Base-by-base conservation (phyloP, 257 asterid genomes). In the Ligustrum vulgare region DNA sequence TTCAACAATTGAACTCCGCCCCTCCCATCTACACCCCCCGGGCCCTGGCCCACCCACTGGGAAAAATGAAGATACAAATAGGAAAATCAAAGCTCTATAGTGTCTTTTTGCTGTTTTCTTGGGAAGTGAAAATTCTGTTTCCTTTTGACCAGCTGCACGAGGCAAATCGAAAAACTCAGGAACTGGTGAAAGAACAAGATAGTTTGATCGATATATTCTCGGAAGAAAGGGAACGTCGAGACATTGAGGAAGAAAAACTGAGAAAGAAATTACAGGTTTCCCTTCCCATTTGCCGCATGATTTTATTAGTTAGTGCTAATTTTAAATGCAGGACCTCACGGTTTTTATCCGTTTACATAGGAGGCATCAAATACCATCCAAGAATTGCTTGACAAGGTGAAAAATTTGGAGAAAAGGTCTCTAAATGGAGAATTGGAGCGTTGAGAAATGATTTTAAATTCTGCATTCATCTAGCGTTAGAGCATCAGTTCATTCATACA, bases 161-260 rank as follows among this genome's bases (percentile, higher is more conserved):
- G 78, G 80, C 87, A 11, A 83, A 35, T 2, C 68, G 20, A n/a
- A 85, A 85, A 74, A 28, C 83, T 70, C 89, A 87, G 82, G 93
- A 88, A 79, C 84, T 84, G 58, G 76, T 67, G 79, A 87, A 82
- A 84, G 99, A 95, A 79, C 96, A 89, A 82, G 98, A 87, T 60
- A 82, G 80, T 75, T 77, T 95, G 51, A 82, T 95, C 1, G 97
- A 93, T 33, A 78, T 91, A 80, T 91, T 95, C 81, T 80, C 98
- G 2, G 98, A 95, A 82, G 99, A 95, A 88, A 90, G 96, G 83
- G 88, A 87, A 72, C 97, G 96, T 1, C 96, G 92, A 0, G 93
- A 91, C 54, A 25, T 56, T 0, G 97, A 88, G 82, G 98, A 93
- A 82, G 96, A 91, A 70, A 84, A 63, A 79, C 71, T 93, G 82